A percentile compares a stretch with the other conserved stretches of the same genome.
Evolutionary conservation across 345 rosid genomes (phyloP).

Genomic region (Citrus hindsii): DNA sequence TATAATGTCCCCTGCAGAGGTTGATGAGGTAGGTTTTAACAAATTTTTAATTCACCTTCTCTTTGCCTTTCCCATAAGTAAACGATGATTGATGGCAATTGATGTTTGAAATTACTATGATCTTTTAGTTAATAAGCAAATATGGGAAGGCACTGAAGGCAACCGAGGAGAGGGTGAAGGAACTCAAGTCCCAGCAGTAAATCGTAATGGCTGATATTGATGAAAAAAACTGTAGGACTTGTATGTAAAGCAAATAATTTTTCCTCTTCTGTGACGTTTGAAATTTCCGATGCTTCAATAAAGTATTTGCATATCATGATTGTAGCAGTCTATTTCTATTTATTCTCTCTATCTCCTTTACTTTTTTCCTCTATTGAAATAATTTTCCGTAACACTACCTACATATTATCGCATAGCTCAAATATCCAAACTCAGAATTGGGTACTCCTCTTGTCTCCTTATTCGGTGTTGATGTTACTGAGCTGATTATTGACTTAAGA

Average conservation of each 20-base stretch:
- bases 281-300: background rate
- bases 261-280: background rate
- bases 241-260: conserved; percentile 8
- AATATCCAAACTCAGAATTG: too few species aligned
- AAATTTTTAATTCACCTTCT: background rate
- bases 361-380: background rate
- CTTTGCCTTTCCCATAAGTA: background rate
- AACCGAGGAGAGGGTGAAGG: conserved; percentile 79
- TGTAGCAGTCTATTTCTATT: background rate
- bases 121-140: conserved; percentile 56
- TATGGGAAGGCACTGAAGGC: conserved; percentile 75
- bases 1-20: conserved; percentile 60
- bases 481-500: too few species aligned
- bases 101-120: background rate
- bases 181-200: conserved; percentile 62
- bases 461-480: too few species aligned
- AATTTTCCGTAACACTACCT: too few species aligned
- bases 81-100: background rate
- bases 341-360: background rate
- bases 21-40: conserved; percentile 56
- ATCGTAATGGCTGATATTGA: conserved; percentile 24
- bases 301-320: background rate
- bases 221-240: conserved; percentile 17
- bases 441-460: too few species aligned
- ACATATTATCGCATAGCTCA: background rate